phyloP scores from a whole-genome alignment of 371 early-diverging fungal genomes.

The Aphelidium insulamus region DNA sequence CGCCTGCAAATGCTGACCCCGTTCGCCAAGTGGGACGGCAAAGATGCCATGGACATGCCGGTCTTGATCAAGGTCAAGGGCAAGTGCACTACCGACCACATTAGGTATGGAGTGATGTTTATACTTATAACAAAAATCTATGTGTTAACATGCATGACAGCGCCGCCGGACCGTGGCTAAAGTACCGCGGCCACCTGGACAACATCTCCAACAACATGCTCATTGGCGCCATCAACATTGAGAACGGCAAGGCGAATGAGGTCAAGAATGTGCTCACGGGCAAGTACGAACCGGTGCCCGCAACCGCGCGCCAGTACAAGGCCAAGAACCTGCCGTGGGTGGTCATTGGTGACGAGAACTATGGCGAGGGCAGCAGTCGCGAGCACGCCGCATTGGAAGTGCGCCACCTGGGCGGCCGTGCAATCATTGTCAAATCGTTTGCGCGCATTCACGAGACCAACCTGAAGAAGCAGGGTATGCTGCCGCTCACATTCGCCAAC shows the following conservation, averaged over 20 bases:
- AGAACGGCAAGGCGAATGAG: conserved; percentile 61
- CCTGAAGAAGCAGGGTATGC: conserved; percentile 92
- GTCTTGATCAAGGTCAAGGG: conserved; percentile 82
- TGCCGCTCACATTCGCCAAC: conserved; percentile 74
- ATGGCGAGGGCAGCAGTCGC: conserved; percentile 93
- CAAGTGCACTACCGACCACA: conserved; percentile 95
- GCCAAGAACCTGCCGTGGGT: conserved; percentile 59
- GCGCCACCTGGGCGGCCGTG: conserved; percentile 70
- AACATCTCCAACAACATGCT: conserved; percentile 90
- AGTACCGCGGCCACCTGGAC: conserved; percentile 88
- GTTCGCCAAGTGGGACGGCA: conserved; percentile 52
- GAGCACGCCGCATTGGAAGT: conserved; percentile 92
- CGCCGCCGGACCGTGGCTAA: conserved; percentile 88
- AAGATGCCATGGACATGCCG: conserved; percentile 45
- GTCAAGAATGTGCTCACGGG: conserved; percentile 46
- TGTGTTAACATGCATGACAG: conserved; percentile 6
- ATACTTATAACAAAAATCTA: not conserved
- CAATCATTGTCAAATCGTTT: conserved; percentile 74
- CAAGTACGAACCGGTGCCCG: conserved; percentile 40
- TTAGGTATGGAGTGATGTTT: too few species aligned
- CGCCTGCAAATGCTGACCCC: conserved; percentile 71
- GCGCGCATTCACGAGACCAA: conserved; percentile 97
- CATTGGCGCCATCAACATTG: conserved; percentile 86
- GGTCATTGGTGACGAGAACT: conserved; percentile 83
- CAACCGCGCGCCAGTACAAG: conserved; percentile 74